Base-by-base conservation (phyloP, 306 rosid genomes). In the Clitoria ternatea region DNA sequence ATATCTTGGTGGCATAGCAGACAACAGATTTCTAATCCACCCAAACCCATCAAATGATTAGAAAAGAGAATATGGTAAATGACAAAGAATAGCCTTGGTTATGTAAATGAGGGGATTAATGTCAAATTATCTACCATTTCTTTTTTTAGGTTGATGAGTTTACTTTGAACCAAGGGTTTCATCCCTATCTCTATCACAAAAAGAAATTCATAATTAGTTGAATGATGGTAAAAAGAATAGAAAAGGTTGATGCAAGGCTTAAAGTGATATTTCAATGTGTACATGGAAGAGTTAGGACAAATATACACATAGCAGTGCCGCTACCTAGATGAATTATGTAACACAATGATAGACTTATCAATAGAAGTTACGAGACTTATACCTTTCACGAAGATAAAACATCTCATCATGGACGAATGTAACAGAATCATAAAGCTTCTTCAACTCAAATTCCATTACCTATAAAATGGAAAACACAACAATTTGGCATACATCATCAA, bases 311-410 rank as follows among this genome's bases (percentile, higher is more conserved):
- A 15, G 12, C 9, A n/a, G n/a, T 19, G 61, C 26, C n/a, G n/a
- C n/a, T n/a, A 42, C 17, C 37, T 13, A 52, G 33, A 56, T n/a
- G 73, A 72, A 76, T 65, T 20, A 19, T 2, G 19, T 33, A 63
- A 52, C 8, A 14, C 14, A 24, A 24, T 55, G 17, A 12, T 40
- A 66, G 44, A 61, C 27, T 23, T 4, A 54, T 64, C 37, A 24
- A 47, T 13, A 54, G 42, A 57, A 57, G 40, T 40, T 47, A 69
- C 4, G 48, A 30, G 50, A 35, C 45, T 18, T 37, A 43, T 84
- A 94, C 97, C 98, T 94, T 77, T 89, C 99, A 42, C 97, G 97
- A 45, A 94, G 99, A 79, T 84, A 85, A 79, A 90, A 91, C 96
- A 94, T 94, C 91, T 94, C 99, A 1, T 94, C 96, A 8, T 94